Evolutionary conservation across 2,329 filamentous ascomycete genomes (phyloP).

Genomic region (Cercospora zeina): DNA sequence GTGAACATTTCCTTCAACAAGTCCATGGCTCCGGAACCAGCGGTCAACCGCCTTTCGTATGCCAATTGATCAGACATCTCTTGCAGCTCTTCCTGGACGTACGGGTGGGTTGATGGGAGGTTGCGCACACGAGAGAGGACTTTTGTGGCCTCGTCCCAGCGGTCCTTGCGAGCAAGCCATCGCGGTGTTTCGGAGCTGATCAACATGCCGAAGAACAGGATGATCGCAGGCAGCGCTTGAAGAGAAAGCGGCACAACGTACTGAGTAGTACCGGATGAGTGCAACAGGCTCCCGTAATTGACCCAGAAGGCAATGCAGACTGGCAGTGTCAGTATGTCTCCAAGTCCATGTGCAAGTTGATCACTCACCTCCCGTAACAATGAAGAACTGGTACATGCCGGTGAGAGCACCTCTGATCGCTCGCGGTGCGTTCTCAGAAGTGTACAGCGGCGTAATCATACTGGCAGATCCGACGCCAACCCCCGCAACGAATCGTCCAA

Average conservation of each 20-base stretch:
- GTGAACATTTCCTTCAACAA: slow-evolving; percentile 68
- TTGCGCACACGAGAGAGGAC: slow-evolving; percentile 59
- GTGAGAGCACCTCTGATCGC: slow-evolving; percentile 56
- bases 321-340: background rate
- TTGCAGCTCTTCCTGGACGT: slow-evolving; percentile 54
- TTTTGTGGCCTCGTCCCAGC: slow-evolving; percentile 63
- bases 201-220: slow-evolving; percentile 63
- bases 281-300: slow-evolving; percentile 55
- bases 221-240: slow-evolving; percentile 63
- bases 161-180: slow-evolving; percentile 63
- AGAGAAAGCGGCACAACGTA: slow-evolving; percentile 62
- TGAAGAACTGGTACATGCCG: slow-evolving; percentile 62
- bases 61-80: slow-evolving; percentile 67
- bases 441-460: slow-evolving; percentile 62
- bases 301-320: slow-evolving; percentile 41
- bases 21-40: slow-evolving; percentile 62
- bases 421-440: slow-evolving; percentile 50
- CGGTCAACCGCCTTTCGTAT: slow-evolving; percentile 68
- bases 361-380: slow-evolving; percentile 39
- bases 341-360: background rate
- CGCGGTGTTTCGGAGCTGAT: slow-evolving; percentile 47
- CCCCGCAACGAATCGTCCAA: slow-evolving; percentile 52
- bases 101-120: slow-evolving; percentile 63
- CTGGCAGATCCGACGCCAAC: slow-evolving; percentile 42
- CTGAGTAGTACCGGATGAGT: slow-evolving; percentile 48